Evolutionary conservation across 1,139 yeast genomes (phyloP).

Genomic region (Diutina scorzettiae): DNA sequence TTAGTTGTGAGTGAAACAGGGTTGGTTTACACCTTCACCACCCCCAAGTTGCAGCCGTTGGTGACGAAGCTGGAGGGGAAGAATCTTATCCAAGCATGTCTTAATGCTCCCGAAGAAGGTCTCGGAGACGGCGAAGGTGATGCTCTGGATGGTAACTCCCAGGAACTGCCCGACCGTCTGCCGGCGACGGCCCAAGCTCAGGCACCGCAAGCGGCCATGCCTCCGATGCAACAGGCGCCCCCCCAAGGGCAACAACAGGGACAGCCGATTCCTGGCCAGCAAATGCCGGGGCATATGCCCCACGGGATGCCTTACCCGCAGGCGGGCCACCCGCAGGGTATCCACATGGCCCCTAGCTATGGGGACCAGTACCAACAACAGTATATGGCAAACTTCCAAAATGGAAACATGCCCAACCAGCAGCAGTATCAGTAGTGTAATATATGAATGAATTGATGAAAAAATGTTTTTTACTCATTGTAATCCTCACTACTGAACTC

Average conservation of each 20-base stretch:
- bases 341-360: slow-evolving; percentile 30
- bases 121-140: slow-evolving; percentile 52
- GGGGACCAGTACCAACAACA: slow-evolving; percentile 26
- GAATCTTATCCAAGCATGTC: slow-evolving; percentile 90
- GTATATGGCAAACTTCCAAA: slow-evolving; percentile 3
- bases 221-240: slow-evolving; percentile 12
- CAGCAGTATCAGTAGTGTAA: slow-evolving; percentile 21
- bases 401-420: slow-evolving; percentile 34
- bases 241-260: slow-evolving; percentile 15
- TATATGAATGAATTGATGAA: slow-evolving; percentile 1
- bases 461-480: too few relatives aligned
- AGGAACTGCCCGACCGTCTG: slow-evolving; percentile 29
- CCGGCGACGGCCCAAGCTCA: slow-evolving; percentile 22
- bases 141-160: slow-evolving; percentile 40
- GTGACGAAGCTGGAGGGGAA: slow-evolving; percentile 97
- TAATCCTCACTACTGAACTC: too few relatives aligned
- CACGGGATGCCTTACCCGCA: slow-evolving; percentile 34
- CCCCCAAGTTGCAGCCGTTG: slow-evolving; percentile 94
- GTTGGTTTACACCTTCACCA: slow-evolving; percentile 93
- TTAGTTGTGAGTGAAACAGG: slow-evolving; percentile 97
- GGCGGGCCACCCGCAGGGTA: slow-evolving; percentile 27
- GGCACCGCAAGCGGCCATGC: slow-evolving; percentile 20
- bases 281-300: slow-evolving; percentile 36
- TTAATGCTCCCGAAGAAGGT: slow-evolving; percentile 80
- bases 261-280: slow-evolving; percentile 15